Conservation (phyloP, 352 stramenopile species). For the Phytophthora sp. region DNA sequence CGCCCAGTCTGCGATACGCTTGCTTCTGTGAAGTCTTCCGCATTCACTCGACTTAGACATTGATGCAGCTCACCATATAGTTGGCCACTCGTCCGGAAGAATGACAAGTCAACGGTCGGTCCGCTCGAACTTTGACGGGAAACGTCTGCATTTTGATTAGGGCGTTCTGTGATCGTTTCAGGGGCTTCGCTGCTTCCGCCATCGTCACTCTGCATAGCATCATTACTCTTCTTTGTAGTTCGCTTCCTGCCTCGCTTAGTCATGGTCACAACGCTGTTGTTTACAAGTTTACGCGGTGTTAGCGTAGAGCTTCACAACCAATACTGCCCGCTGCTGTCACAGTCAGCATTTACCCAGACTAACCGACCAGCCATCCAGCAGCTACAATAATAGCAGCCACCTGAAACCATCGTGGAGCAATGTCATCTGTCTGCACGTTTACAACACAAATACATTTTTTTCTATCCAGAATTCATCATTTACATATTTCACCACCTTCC, state of each 20-base stretch:
- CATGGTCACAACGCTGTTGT: constrained; percentile 12
- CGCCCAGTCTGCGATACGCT: constrained; percentile 30
- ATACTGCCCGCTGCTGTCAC: not conserved
- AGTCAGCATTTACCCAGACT: not conserved
- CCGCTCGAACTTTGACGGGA: not conserved
- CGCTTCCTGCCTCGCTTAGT: constrained; percentile 30
- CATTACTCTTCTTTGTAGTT: constrained; percentile 12
- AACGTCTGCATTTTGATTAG: not conserved
- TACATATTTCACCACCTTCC: constrained; percentile 29
- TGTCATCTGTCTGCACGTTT: not conserved
- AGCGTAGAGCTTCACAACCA: constrained; percentile 5
- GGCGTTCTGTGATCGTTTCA: not conserved
- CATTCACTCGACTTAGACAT: constrained; percentile 4
- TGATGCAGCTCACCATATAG: constrained; percentile 58
- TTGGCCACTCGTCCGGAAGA: constrained; percentile 29
- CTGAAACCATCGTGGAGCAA: constrained; percentile 14
- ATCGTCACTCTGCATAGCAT: not conserved
- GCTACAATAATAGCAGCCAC: constrained; percentile 22
- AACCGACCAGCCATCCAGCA: constrained; percentile 4
- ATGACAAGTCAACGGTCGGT: constrained; percentile 17
- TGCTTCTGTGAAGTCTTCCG: constrained; percentile 43
- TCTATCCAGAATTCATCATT: constrained; percentile 17
- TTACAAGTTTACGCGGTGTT: not conserved
- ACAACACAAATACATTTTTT: not conserved
- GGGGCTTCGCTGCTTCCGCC: not conserved